Percentiles rank a stretch among this genome's conserved stretches.
These are phyloP conservation scores for Xylaria flabelliformis DNA, from an alignment of 495 filamentous ascomycete species.

Conservation along the genomic window DNA sequence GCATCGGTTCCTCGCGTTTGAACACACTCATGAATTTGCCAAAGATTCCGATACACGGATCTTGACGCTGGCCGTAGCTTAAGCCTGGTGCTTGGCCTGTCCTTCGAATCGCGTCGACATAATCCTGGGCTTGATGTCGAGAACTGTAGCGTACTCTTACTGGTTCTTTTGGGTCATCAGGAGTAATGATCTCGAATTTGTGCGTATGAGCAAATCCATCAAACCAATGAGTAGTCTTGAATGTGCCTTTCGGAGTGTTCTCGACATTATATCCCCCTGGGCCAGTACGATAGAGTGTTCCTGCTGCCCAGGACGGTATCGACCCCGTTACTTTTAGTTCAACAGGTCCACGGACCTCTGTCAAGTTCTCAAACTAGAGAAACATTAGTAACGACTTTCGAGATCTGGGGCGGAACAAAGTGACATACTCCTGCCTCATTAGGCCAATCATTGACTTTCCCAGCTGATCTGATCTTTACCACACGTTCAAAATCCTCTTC, in stretches of 20 bases:
- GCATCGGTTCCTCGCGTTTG: conserved; percentile 24
- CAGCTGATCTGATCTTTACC: conserved; percentile 4
- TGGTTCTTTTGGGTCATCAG: conserved; percentile 30
- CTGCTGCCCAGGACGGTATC: conserved; percentile 57
- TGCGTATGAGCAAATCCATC: conserved; percentile 80
- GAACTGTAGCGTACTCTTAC: conserved; percentile 72
- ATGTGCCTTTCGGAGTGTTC: conserved; percentile 60
- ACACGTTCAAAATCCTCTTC: conserved; percentile 22
- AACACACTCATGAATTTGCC: conserved; percentile 68
- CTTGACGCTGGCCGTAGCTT: conserved; percentile 67
- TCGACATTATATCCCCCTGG: conserved; percentile 66
- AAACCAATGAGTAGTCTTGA: conserved; percentile 74
- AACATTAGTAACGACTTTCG: conserved; percentile 13
- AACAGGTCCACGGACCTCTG: conserved; percentile 53
- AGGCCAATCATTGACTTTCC: conserved; percentile 45
- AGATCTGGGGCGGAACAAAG: not conserved
- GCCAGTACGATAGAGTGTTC: conserved; percentile 75
- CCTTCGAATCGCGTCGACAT: conserved; percentile 60
- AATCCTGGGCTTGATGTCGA: conserved; percentile 64
- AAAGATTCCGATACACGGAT: conserved; percentile 74
- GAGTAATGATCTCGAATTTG: conserved; percentile 67
- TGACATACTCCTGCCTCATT: conserved; percentile 53
- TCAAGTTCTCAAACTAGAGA: conserved; percentile 52
- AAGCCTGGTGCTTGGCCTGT: conserved; percentile 55
- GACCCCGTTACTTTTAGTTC: conserved; percentile 46